Percentiles rank a stretch among this genome's conserved stretches.
Evolutionary conservation across 345 rosid species (phyloP).

Genomic region (Psidium friedrichsthalianum): DNA sequence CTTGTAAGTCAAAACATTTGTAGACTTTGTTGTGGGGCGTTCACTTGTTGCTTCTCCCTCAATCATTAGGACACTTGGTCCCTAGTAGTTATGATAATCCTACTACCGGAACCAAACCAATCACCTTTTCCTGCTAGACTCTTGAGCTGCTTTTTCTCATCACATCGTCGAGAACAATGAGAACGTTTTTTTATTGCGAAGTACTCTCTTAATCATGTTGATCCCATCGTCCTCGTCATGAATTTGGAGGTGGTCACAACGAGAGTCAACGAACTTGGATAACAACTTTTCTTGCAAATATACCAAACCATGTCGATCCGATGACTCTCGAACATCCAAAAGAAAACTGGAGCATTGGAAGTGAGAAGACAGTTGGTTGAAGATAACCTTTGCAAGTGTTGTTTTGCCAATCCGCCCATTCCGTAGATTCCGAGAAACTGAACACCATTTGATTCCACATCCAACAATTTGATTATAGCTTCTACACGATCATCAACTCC

Average conservation of each 20-base stretch:
- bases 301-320: background rate
- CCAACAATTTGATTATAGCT: background rate
- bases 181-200: background rate
- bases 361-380: background rate
- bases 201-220: background rate
- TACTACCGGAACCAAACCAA: background rate
- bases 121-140: background rate
- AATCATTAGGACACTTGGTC: background rate
- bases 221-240: background rate
- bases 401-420: background rate
- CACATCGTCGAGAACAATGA: background rate
- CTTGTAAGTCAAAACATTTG: background rate
- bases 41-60: background rate
- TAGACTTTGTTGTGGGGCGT: accelerated
- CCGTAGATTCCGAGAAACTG: background rate
- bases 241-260: background rate
- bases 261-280: background rate
- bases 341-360: background rate
- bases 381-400: background rate
- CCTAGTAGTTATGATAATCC: background rate
- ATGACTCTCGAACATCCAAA: background rate
- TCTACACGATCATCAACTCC: background rate
- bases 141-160: background rate
- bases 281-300: background rate
- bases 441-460: background rate